Evolutionary conservation across 1,139 yeast genomes (phyloP), one percentile per base, ranked within the genome.

Genomic region (Taphrina sp.): DNA sequence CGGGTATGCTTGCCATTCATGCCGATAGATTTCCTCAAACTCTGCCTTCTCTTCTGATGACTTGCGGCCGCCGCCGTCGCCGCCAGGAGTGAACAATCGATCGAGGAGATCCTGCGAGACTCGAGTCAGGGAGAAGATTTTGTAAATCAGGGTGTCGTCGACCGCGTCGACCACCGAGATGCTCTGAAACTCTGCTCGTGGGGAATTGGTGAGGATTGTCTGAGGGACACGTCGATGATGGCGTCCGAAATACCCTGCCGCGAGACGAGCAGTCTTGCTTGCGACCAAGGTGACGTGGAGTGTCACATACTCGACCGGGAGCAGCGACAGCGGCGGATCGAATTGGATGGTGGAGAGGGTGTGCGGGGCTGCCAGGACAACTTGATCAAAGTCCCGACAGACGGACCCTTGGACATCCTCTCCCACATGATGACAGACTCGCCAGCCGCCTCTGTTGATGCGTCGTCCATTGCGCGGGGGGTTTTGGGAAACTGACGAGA

Each of bases 281-380:
- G 69, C 55, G 16, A 65, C 55, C 39, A 67, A 62, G 3, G 70
- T 67, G 19, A 65, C 72, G 56, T 68, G 64, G n/a, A 72, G 58
- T 0, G 60, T 59, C 47, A 69, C 62, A 54, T 71, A 71, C 34
- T 67, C 66, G 20, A 67, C 67, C 8, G 62, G 61, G 5, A 59
- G 56, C 5, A 59, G 52, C 5, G 36, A 12, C 49, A 56, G 16
- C 23, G 52, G 45, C 1, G 61, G 45, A 1, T 55, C 29, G 24
- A 59, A 47, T 0, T 52, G 42, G 38, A 74, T 65, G 3, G 60
- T 60, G 0, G 74, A 58, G 37, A 65, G 70, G 28, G 65, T 60
- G 31, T 64, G 62, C 1, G 79, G 79, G 0, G 75, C 66, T 1
- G 78, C 78, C 19, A 76, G 61, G 14, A 76, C 64, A 5, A 76